Evolutionary conservation across 768 basidiomycete species (phyloP), one percentile per base, ranked within the genome.

Genomic region (Mycena epipterygia): DNA sequence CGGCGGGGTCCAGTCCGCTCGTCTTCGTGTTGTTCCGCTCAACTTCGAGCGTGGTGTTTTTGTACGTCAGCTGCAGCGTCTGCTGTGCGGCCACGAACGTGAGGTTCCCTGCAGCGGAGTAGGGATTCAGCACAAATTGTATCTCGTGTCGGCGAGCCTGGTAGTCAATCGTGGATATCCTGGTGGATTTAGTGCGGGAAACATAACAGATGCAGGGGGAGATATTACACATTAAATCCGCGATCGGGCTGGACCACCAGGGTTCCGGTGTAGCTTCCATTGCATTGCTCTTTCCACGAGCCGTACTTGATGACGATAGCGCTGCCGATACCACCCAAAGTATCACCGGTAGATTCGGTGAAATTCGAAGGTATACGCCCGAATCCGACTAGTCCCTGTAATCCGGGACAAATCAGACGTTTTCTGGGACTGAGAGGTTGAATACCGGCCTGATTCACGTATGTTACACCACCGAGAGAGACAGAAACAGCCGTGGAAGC

Each of bases 61-160:
- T 78, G 75, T 92, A 92, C 0, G 77, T 79, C 2, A 92, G 76
- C 46, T 81, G 55, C 12, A 92, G 81, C 0, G 90, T 91, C 56
- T 86, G 71, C 73, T 87, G 84, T 0, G 89, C 91, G 27, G 78
- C 80, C 13, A 80, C 66, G 76, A 90, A 91, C 27, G 79, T 78
- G 12, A 92, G 84, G 9, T 85, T 80, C 3, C 78, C 75, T 0
- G 81, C 67, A 37, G 78, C 84, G 49, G 85, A 87, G 77, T 91
- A 91, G 0, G 91, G 92, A 0, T 80, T 82, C 23, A 93, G 78
- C 1, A 84, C 80, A 76, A 93, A 91, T 58, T 87, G 82, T 68
- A 93, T 81, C 52, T 85, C 82, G 64, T 91, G 90, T n/a, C 85
- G 88, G n/a, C 92, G 87, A 3, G 84, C 84, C 75, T 90, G 89